phyloP scores from a whole-genome alignment of 176 grass and related monocot genomes.

The Rhynchospora pubera region DNA sequence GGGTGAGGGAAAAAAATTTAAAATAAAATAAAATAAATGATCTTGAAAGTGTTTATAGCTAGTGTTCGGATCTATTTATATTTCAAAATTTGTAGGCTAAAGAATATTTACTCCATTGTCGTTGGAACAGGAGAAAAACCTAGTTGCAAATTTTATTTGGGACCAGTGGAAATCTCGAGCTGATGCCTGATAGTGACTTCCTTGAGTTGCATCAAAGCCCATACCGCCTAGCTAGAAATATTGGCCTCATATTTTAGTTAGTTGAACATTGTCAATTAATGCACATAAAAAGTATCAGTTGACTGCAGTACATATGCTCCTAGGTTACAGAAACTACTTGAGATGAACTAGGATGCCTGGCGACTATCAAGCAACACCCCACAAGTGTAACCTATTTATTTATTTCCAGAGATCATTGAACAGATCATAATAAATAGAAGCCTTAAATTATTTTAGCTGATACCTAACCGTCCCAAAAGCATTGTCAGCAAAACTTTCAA shows the following conservation, averaged over 20 bases:
- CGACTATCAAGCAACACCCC: not conserved
- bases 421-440: not conserved
- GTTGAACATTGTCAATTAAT: not conserved
- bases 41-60: not conserved
- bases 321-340: not conserved
- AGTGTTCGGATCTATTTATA: not conserved
- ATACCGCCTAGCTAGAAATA: not conserved
- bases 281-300: constrained; percentile 15
- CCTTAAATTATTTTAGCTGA: not conserved
- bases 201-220: not conserved
- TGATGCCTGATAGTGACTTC: not conserved
- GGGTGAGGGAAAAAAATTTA: not conserved
- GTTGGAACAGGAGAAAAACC: not conserved
- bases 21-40: not conserved
- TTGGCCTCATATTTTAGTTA: not conserved
- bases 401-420: not conserved
- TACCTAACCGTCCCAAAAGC: not conserved
- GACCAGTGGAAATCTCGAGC: not conserved
- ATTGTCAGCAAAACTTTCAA: not conserved
- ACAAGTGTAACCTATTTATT: not conserved
- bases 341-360: not conserved
- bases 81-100: not conserved
- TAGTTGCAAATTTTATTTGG: not conserved
- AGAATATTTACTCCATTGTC: not conserved
- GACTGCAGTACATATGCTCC: not conserved